Percentiles rank a stretch among this genome's conserved stretches.
These are phyloP conservation scores for Xylariaceae sp. DNA, from an alignment of 2,329 filamentous ascomycete genomes.

Conservation along the genomic window DNA sequence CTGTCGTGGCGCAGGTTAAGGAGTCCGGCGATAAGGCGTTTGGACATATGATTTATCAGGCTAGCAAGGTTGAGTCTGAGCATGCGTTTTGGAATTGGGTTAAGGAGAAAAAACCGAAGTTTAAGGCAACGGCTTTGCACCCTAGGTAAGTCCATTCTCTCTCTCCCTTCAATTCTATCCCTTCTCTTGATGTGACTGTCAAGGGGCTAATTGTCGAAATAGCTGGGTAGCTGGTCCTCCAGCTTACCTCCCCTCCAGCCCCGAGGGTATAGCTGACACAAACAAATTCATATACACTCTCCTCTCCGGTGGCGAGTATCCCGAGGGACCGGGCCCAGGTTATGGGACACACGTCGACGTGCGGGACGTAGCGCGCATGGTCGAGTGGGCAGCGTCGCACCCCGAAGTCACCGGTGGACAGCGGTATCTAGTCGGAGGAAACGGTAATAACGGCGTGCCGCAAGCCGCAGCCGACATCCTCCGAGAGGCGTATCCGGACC, in stretches of 20 bases:
- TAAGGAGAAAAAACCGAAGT: constrained; percentile 34
- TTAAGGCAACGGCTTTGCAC: constrained; percentile 29
- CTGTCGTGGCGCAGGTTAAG: constrained; percentile 4
- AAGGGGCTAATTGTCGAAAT: not conserved
- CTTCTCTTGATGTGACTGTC: not conserved
- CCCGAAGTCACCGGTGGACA: constrained; percentile 35
- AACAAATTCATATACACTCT: constrained; percentile 31
- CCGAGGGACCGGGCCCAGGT: constrained; percentile 19
- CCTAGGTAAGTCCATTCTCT: constrained; percentile 27
- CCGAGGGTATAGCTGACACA: constrained; percentile 32
- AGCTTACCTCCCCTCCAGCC: constrained; percentile 28
- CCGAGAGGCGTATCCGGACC: constrained; percentile 33
- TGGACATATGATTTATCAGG: constrained; percentile 23
- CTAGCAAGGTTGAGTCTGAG: constrained; percentile 32
- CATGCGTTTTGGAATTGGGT: constrained; percentile 32
- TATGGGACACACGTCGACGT: constrained; percentile 38
- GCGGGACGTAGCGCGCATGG: constrained; percentile 39
- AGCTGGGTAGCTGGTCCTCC: constrained; percentile 40
- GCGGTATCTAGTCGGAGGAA: constrained; percentile 35
- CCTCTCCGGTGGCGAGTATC: constrained; percentile 30
- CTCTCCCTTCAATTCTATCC: not conserved
- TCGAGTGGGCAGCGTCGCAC: constrained; percentile 36
- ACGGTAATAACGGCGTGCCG: constrained; percentile 26
- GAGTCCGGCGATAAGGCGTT: constrained; percentile 15
- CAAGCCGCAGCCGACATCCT: constrained; percentile 43